Base-by-base conservation (phyloP, 306 rosid genomes). In the Acacia crassicarpa region DNA sequence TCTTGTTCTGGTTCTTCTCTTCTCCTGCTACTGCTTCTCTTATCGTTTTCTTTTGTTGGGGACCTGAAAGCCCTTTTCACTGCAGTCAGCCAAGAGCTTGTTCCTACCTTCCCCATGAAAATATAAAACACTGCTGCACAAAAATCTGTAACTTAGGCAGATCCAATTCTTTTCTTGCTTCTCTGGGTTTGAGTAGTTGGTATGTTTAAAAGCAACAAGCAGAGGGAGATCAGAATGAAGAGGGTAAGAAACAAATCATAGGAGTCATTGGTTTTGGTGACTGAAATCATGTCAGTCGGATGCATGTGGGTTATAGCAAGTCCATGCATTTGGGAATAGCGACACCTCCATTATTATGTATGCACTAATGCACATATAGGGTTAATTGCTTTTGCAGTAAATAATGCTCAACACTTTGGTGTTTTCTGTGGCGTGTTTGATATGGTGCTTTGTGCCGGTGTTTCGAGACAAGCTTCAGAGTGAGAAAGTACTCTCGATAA, bases 21-120 rank as follows among this genome's bases (percentile, higher is more conserved):
- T 75, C 89, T 84, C 54, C 91, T 81, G 53, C 88, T 81, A 48
- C 87, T 79, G 66, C 86, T 90, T 77, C 84, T 78, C 68, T 80
- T 72, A 19, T 73, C 76, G 12, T 41, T 75, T 63, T 86, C 86
- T 73, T 84, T 90, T n/a, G 80, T 80, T 40, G 93, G 86, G 75
- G 90, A 88, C 58, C 90, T 59, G 83, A 90, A 86, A 72, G 89
- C 93, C 86, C 90, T 88, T 72, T 84, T 90, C 27, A 90, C 87
- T 4, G 58, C 83, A 15, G 80, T 86, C 67, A 88, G 67, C 93
- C 93, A 90, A 10, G 91, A 89, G 82, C 87, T 71, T 71, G 82
- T 87, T 72, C 85, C 85, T 30, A 27, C 74, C 82, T 90, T 90
- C 87, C 88, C 93, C 90, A 88, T 88, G 54, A 76, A 65, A 81